Percentiles rank a stretch among this genome's conserved stretches.
These are phyloP conservation scores for Castanospermum australe DNA, from an alignment of 306 rosid species.

Conservation along the genomic window DNA sequence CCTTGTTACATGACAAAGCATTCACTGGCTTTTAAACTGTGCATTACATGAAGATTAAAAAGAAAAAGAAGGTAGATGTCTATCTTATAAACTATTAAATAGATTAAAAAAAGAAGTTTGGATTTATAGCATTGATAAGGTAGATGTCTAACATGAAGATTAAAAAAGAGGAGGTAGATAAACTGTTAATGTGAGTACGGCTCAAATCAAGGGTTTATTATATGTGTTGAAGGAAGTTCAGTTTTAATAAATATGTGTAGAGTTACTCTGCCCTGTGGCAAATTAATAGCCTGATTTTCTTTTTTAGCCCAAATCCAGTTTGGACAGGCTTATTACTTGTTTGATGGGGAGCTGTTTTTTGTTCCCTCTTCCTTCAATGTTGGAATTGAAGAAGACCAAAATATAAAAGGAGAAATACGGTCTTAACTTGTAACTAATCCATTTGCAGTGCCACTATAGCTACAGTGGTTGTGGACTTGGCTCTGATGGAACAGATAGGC, in stretches of 20 bases:
- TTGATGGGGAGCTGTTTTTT: neutral
- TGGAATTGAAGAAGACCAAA: slow-evolving; percentile 20
- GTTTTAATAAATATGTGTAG: neutral
- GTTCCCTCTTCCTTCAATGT: neutral
- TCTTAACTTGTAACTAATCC: neutral
- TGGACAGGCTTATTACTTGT: neutral
- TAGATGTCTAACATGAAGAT: too few species aligned
- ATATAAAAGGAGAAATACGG: neutral
- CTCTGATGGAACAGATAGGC: slow-evolving; percentile 90
- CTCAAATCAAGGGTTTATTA: neutral
- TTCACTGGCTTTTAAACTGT: neutral
- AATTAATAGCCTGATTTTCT: neutral
- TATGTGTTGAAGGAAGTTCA: neutral
- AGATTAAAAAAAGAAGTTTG: neutral
- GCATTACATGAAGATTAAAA: neutral
- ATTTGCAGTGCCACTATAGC: slow-evolving; percentile 87
- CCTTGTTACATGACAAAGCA: neutral
- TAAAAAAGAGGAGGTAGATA: too few species aligned
- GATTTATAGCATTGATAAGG: neutral
- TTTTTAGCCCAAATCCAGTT: neutral
- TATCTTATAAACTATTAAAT: neutral
- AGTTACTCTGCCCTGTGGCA: neutral
- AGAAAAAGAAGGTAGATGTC: neutral
- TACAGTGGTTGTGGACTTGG: slow-evolving; percentile 89
- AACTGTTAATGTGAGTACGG: neutral